phyloP scores from a whole-genome alignment of 2,329 filamentous ascomycete species.

The Byssoonygena ceratinophila region DNA sequence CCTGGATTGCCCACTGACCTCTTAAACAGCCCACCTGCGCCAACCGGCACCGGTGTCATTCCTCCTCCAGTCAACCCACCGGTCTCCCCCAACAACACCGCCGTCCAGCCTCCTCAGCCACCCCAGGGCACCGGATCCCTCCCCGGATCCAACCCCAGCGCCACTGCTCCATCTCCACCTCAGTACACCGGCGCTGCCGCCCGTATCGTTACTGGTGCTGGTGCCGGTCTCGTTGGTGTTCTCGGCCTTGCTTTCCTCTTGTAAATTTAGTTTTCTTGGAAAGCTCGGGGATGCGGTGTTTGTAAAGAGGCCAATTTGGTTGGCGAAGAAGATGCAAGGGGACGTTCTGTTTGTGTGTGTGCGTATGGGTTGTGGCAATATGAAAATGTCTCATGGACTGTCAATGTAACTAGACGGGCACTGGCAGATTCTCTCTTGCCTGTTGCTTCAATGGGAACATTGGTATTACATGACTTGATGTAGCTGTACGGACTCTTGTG shows the following conservation, averaged over 20 bases:
- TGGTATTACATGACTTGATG: slow-evolving; percentile 8
- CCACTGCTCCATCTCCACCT: slow-evolving; percentile 23
- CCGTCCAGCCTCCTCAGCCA: slow-evolving; percentile 16
- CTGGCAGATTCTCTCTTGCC: neutral
- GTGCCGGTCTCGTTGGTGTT: slow-evolving; percentile 44
- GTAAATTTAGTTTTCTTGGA: slow-evolving; percentile 24
- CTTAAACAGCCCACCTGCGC: slow-evolving; percentile 10
- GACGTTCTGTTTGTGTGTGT: neutral
- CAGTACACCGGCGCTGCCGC: slow-evolving; percentile 44
- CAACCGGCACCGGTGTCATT: slow-evolving; percentile 20
- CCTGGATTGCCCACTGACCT: too few species aligned
- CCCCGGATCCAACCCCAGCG: slow-evolving; percentile 20
- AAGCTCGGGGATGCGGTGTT: neutral
- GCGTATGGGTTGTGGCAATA: neutral
- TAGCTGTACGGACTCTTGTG: neutral
- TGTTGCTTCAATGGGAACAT: slow-evolving; percentile 9
- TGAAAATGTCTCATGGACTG: neutral
- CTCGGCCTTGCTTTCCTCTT: slow-evolving; percentile 42
- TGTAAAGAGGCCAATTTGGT: neutral
- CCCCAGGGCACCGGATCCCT: slow-evolving; percentile 19
- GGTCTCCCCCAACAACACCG: slow-evolving; percentile 20
- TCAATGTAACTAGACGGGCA: slow-evolving; percentile 9
- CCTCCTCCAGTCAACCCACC: slow-evolving; percentile 16
- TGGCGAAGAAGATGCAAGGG: neutral
- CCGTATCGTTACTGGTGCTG: slow-evolving; percentile 39